Evolutionary conservation across 768 basidiomycete species (phyloP).

Genomic region (Phylloporus sp.): DNA sequence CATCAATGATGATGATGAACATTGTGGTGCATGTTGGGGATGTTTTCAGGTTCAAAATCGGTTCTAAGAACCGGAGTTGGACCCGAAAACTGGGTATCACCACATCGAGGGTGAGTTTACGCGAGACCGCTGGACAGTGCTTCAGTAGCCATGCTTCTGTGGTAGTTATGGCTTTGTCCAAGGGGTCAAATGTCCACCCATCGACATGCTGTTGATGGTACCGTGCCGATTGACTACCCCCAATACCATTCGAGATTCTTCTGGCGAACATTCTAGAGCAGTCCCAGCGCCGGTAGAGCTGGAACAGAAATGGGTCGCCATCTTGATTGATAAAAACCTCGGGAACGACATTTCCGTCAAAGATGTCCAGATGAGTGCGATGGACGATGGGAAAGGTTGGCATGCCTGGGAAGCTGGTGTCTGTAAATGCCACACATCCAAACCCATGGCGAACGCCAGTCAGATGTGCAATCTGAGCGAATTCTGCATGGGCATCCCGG

Average conservation of each 20-base stretch:
- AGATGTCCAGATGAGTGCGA: conserved; percentile 53
- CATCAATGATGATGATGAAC: conserved; percentile 58
- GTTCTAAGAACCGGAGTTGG: conserved; percentile 39
- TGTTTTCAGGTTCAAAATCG: conserved; percentile 42
- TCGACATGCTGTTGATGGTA: conserved; percentile 43
- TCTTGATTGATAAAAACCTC: conserved; percentile 56
- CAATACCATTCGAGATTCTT: conserved; percentile 42
- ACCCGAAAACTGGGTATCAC: conserved; percentile 57
- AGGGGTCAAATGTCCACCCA: conserved; percentile 48
- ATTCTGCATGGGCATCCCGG: conserved; percentile 37
- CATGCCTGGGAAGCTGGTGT: conserved; percentile 54
- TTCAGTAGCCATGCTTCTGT: conserved; percentile 37
- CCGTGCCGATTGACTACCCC: conserved; percentile 43
- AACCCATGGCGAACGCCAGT: conserved; percentile 41
- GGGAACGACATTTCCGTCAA: conserved; percentile 48
- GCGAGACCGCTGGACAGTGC: conserved; percentile 19
- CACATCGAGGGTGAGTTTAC: conserved; percentile 50
- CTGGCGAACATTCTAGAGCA: conserved; percentile 44
- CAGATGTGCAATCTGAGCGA: conserved; percentile 31
- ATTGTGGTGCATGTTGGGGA: conserved; percentile 44
- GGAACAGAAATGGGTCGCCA: conserved; percentile 55
- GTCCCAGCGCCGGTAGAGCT: conserved; percentile 56
- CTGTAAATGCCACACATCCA: conserved; percentile 57
- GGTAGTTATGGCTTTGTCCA: conserved; percentile 38
- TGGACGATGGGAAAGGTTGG: conserved; percentile 60